phyloP scores from a whole-genome alignment of 2,329 filamentous ascomycete genomes.

The Capronia coronata region DNA sequence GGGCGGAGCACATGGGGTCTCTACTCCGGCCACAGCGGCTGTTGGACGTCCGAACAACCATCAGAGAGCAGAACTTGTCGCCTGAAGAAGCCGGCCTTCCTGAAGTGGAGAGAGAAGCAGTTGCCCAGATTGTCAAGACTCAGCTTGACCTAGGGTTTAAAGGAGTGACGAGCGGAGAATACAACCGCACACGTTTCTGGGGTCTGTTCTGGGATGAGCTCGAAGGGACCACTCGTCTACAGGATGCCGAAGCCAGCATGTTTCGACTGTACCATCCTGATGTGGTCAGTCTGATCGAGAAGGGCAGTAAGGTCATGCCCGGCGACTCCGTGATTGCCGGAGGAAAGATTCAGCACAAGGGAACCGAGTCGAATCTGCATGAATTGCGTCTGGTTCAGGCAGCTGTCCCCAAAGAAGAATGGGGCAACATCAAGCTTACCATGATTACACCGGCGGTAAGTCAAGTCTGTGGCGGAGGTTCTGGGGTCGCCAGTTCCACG shows the following conservation, averaged over 20 bases:
- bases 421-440: slow-evolving; percentile 63
- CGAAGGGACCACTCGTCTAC: slow-evolving; percentile 50
- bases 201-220: slow-evolving; percentile 51
- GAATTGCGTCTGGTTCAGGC: slow-evolving; percentile 56
- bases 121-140: slow-evolving; percentile 58
- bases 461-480: no score
- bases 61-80: slow-evolving; percentile 27
- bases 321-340: slow-evolving; percentile 53
- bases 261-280: slow-evolving; percentile 57
- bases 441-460: slow-evolving; percentile 54
- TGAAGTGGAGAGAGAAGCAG: slow-evolving; percentile 58
- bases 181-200: slow-evolving; percentile 42
- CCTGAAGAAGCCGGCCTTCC: slow-evolving; percentile 48
- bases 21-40: slow-evolving; percentile 60
- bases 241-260: slow-evolving; percentile 44
- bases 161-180: slow-evolving; percentile 56
- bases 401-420: slow-evolving; percentile 53
- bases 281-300: slow-evolving; percentile 56
- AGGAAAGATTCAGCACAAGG: slow-evolving; percentile 52
- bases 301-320: slow-evolving; percentile 45
- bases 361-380: slow-evolving; percentile 50
- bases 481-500: no score
- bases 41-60: slow-evolving; percentile 52
- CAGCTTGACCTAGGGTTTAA: slow-evolving; percentile 59
- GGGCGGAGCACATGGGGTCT: slow-evolving; percentile 67